phyloP scores from a whole-genome alignment of 768 basidiomycete genomes.

The Punctularia strigosozonata region DNA sequence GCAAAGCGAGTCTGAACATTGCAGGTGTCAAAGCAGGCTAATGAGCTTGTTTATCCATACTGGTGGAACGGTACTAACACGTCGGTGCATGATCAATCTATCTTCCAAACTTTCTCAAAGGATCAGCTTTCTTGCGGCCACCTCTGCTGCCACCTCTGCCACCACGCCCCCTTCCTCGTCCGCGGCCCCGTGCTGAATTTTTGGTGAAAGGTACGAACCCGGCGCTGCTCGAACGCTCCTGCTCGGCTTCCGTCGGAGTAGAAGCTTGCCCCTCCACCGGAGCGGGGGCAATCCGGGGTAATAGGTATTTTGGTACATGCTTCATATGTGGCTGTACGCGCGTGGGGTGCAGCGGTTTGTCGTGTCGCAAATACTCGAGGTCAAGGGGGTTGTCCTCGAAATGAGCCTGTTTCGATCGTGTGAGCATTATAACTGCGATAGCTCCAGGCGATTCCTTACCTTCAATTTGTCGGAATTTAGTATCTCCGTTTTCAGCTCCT shows the following conservation, averaged over 20 bases:
- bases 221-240: conserved; percentile 22
- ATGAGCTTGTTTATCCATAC: too few relatives aligned
- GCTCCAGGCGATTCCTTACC: conserved; percentile 31
- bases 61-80: too few relatives aligned
- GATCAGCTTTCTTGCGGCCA: conserved; percentile 68
- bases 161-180: conserved; percentile 41
- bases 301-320: conserved; percentile 85
- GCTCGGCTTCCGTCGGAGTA: conserved; percentile 6
- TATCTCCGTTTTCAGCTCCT: conserved; percentile 88
- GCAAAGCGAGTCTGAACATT: too few relatives aligned
- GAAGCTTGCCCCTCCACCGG: neutral
- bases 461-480: conserved; percentile 95
- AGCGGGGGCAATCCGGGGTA: conserved; percentile 65
- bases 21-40: too few relatives aligned
- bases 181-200: conserved; percentile 29
- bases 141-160: conserved; percentile 27
- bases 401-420: conserved; percentile 56
- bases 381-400: conserved; percentile 96
- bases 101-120: conserved; percentile 57
- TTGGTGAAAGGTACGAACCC: conserved; percentile 74
- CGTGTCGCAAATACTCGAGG: conserved; percentile 85
- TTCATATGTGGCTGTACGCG: conserved; percentile 92
- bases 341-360: conserved; percentile 86
- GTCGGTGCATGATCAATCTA: too few relatives aligned
- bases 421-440: neutral